Conservation (phyloP, 306 rosid species). For the Trifolium repens region DNA sequence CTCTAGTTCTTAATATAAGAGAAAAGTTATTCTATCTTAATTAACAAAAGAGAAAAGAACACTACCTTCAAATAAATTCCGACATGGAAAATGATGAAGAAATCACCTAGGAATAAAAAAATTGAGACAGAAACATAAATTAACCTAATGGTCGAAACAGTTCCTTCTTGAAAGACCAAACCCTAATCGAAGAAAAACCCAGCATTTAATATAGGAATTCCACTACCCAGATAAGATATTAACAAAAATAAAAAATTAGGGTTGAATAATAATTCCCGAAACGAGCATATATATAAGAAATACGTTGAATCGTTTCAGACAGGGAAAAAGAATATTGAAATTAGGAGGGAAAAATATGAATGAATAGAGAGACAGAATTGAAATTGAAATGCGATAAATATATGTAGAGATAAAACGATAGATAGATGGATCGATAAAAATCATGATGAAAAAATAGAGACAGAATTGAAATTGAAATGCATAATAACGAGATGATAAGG, state of each 20-base stretch:
- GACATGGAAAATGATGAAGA: background rate
- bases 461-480: background rate
- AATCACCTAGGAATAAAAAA: background rate
- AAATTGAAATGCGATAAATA: background rate
- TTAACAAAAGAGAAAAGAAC: no score
- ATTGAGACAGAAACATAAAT: background rate
- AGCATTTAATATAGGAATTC: background rate
- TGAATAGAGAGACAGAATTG: background rate
- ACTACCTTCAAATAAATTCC: conserved; percentile 2
- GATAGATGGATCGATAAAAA: background rate
- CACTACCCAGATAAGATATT: conserved; percentile 8
- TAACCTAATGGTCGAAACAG: background rate
- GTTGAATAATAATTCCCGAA: background rate
- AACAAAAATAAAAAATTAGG: background rate
- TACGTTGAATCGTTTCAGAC: background rate
- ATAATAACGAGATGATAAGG: background rate
- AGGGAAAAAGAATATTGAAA: background rate
- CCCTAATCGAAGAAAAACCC: conserved; percentile 42
- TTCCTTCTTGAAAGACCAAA: conserved; percentile 24
- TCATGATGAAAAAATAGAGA: background rate
- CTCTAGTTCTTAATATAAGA: no score
- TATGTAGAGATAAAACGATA: background rate
- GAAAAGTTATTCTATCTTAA: no score
- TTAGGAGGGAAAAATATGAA: background rate
- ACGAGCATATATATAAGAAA: background rate